Conservation (phyloP, 352 stramenopile genomes). For the Phytophthora ohioensis region DNA sequence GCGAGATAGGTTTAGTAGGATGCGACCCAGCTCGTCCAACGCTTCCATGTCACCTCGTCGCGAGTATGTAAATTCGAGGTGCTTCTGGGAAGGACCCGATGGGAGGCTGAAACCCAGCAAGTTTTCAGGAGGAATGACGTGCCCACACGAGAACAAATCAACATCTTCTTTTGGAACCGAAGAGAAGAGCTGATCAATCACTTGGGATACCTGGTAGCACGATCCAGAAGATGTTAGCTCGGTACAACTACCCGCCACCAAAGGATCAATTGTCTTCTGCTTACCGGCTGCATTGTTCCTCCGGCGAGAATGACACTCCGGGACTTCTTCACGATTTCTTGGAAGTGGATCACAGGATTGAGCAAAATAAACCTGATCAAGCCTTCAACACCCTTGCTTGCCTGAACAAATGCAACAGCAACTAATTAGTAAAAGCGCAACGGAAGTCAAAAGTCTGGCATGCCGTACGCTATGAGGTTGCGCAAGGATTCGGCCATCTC, state of each 20-base stretch:
- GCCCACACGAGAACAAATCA: slow-evolving; percentile 98
- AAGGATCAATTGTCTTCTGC: slow-evolving; percentile 2
- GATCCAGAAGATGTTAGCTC: slow-evolving; percentile 9
- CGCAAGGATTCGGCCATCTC: slow-evolving; percentile 78
- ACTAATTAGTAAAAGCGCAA: slow-evolving; percentile 13
- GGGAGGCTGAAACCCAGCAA: slow-evolving; percentile 84
- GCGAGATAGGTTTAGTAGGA: slow-evolving; percentile 92
- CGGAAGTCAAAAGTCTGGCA: neutral
- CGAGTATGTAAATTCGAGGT: slow-evolving; percentile 96
- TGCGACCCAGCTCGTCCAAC: slow-evolving; percentile 94
- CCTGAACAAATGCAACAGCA: slow-evolving; percentile 36
- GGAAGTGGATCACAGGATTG: slow-evolving; percentile 94
- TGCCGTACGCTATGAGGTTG: slow-evolving; percentile 67
- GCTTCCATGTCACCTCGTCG: slow-evolving; percentile 75
- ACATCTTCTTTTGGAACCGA: slow-evolving; percentile 75
- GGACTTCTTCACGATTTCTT: slow-evolving; percentile 95
- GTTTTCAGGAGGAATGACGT: slow-evolving; percentile 97
- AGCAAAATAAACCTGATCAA: slow-evolving; percentile 96
- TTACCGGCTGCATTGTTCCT: slow-evolving; percentile 97
- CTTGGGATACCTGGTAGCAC: slow-evolving; percentile 81
- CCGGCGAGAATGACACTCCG: slow-evolving; percentile 97
- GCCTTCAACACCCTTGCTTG: slow-evolving; percentile 56
- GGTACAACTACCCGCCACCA: neutral
- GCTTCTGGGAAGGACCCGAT: slow-evolving; percentile 83
- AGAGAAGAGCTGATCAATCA: slow-evolving; percentile 96